Percentiles rank a stretch among this genome's conserved stretches.
Evolutionary conservation across 305 asterid genomes (phyloP).

Genomic region (Fraxinus sp.): DNA sequence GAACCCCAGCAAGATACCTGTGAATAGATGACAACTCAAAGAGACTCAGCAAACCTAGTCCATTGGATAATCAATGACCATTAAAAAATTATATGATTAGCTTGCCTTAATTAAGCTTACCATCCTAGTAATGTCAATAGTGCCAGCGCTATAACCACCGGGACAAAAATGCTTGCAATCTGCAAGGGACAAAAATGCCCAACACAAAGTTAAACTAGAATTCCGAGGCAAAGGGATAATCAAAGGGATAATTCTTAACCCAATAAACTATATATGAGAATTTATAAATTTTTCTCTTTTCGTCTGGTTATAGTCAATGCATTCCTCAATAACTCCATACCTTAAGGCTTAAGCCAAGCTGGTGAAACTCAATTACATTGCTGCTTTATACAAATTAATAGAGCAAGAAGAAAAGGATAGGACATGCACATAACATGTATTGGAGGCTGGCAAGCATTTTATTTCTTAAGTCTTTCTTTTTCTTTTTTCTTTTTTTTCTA

Average conservation of each 20-base stretch:
- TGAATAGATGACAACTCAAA: constrained; percentile 5
- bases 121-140: constrained; percentile 83
- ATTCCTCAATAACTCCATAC: background rate
- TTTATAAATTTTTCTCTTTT: background rate
- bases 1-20: constrained; percentile 84
- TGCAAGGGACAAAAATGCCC: constrained; percentile 39
- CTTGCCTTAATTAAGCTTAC: constrained; percentile 47
- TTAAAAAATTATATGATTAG: constrained; percentile 4
- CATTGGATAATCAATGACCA: background rate
- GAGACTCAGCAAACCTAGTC: background rate
- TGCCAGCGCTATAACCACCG: constrained; percentile 68
- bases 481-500: background rate
- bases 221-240: too few species aligned
- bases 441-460: background rate
- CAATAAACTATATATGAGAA: constrained; percentile 5
- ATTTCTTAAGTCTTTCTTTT: background rate
- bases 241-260: background rate
- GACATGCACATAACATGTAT: background rate
- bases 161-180: constrained; percentile 97
- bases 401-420: background rate
- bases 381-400: background rate
- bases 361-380: background rate
- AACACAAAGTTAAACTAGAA: constrained; percentile 13
- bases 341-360: background rate
- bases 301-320: background rate